Evolutionary conservation across 495 filamentous ascomycete species (phyloP).

Genomic region (Entonaema liquescens): DNA sequence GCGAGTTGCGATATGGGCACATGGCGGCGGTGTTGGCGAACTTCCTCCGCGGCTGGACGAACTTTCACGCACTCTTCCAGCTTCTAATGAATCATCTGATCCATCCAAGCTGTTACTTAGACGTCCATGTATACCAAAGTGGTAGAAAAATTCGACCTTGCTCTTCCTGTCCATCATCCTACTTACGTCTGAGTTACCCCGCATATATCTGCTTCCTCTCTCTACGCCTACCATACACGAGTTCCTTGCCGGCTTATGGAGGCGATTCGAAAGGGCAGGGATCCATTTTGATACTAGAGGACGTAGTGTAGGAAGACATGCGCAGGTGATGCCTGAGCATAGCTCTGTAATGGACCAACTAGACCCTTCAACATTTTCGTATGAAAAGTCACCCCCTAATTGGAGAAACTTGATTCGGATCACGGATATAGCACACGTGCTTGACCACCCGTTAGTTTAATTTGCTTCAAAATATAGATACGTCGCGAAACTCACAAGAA

Average conservation of each 20-base stretch:
- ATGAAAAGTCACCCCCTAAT: constrained; percentile 59
- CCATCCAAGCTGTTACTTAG: constrained; percentile 11
- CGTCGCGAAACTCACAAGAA: constrained; percentile 46
- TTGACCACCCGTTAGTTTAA: constrained; percentile 12
- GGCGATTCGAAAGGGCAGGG: constrained; percentile 42
- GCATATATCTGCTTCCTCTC: constrained; percentile 21
- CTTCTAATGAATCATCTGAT: constrained; percentile 7
- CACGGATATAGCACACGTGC: constrained; percentile 65
- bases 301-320: constrained; percentile 64
- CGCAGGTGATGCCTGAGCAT: constrained; percentile 65
- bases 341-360: constrained; percentile 68
- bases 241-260: constrained; percentile 25
- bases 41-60: constrained; percentile 4
- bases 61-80: constrained; percentile 4
- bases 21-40: constrained; percentile 20
- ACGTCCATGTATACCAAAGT: constrained; percentile 5
- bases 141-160: constrained; percentile 26
- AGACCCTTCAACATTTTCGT: constrained; percentile 66
- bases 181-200: constrained; percentile 22
- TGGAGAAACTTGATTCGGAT: constrained; percentile 62
- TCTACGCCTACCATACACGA: constrained; percentile 3
- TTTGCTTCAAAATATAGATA: neutral
- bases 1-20: constrained; percentile 16
- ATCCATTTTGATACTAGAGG: constrained; percentile 57
- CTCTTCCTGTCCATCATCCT: constrained; percentile 9